These are phyloP conservation scores for Hanseniaspora sp. DNA, from an alignment of 1,139 yeast genomes.

Conservation along the genomic window DNA sequence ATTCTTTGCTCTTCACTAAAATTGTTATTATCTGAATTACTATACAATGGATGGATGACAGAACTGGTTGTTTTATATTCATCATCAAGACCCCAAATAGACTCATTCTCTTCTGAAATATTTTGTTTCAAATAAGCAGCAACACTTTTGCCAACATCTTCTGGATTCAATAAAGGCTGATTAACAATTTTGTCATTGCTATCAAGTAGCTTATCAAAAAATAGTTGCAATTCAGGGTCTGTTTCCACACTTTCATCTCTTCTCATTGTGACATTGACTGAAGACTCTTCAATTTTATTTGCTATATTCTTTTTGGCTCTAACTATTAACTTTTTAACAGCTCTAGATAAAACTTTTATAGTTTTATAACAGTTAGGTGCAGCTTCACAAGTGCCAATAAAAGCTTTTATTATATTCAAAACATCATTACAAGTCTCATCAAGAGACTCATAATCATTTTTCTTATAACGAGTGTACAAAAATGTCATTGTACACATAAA, in stretches of 20 bases:
- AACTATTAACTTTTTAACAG: conserved; percentile 54
- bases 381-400: conserved; percentile 66
- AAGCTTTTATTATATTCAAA: conserved; percentile 47
- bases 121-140: background rate
- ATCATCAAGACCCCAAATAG: conserved; percentile 12
- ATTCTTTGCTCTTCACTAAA: background rate
- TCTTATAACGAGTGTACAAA: conserved; percentile 54
- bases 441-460: conserved; percentile 42
- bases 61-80: background rate
- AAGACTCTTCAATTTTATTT: conserved; percentile 4
- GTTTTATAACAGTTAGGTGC: conserved; percentile 63
- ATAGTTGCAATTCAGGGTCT: conserved; percentile 19
- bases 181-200: background rate
- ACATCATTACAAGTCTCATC: conserved; percentile 48
- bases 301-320: conserved; percentile 25
- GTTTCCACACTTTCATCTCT: conserved; percentile 19
- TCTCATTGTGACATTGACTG: conserved; percentile 14
- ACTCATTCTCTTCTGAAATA: conserved; percentile 1
- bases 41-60: background rate
- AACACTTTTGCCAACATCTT: background rate
- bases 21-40: background rate
- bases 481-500: conserved; percentile 85
- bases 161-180: background rate
- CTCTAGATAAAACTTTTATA: conserved; percentile 60
- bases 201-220: background rate